A percentile compares a stretch with the other conserved stretches of the same genome.
Evolutionary conservation across 2,329 filamentous ascomycete genomes (phyloP).

Genomic region (Aspergillus oerlinghausenensis): DNA sequence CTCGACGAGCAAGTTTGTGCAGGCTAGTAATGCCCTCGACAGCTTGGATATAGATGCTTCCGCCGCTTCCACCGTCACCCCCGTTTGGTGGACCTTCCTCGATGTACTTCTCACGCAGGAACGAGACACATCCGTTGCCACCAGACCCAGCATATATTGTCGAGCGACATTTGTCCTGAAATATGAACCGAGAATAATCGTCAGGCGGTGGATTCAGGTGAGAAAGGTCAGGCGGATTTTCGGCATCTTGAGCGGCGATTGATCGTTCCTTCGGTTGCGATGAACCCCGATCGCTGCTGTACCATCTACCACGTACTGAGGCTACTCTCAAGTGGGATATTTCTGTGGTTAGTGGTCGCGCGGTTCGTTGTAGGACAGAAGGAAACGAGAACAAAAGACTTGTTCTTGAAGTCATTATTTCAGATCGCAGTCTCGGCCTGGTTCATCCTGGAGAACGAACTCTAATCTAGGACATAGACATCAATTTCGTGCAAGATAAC

Average conservation of each 20-base stretch:
- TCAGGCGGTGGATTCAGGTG: slow-evolving; percentile 77
- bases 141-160: slow-evolving; percentile 74
- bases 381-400: slow-evolving; percentile 12
- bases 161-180: slow-evolving; percentile 79
- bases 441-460: slow-evolving; percentile 11
- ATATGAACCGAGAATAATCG: slow-evolving; percentile 77
- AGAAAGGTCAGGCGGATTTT: slow-evolving; percentile 31
- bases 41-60: slow-evolving; percentile 91
- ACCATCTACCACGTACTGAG: slow-evolving; percentile 14
- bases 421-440: slow-evolving; percentile 10
- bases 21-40: slow-evolving; percentile 85
- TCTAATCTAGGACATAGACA: background rate
- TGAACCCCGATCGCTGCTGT: slow-evolving; percentile 17
- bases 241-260: slow-evolving; percentile 1
- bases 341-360: slow-evolving; percentile 9
- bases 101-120: slow-evolving; percentile 85
- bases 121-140: slow-evolving; percentile 90
- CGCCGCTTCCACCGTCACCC: slow-evolving; percentile 87
- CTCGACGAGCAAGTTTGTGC: slow-evolving; percentile 79
- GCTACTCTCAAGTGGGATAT: slow-evolving; percentile 6
- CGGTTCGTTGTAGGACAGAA: slow-evolving; percentile 15
- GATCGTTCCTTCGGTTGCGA: slow-evolving; percentile 7
- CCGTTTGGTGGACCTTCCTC: slow-evolving; percentile 88
- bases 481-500: background rate
- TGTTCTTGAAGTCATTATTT: slow-evolving; percentile 20